Percentiles rank a stretch among this genome's conserved stretches.
Conservation (phyloP, 129 eudicot species). For the Chrysanthemum lavandulifolium region DNA sequence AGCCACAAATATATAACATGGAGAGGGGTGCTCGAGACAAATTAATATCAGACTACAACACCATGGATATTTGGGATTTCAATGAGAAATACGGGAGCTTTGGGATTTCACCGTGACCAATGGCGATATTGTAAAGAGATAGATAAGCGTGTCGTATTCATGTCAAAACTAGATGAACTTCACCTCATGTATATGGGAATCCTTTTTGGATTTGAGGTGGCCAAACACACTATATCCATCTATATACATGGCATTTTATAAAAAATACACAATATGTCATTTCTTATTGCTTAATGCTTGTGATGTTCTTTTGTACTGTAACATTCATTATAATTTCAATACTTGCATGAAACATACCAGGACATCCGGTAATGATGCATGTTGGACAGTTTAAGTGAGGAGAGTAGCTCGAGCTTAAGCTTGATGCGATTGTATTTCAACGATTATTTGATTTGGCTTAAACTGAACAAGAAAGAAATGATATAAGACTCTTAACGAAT, state of each 20-base stretch:
- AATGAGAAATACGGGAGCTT: constrained; percentile 95
- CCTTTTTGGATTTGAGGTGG: constrained; percentile 8
- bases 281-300: too few relatives aligned
- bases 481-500: too few relatives aligned
- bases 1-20: constrained; percentile 91
- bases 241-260: neutral
- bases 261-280: neutral
- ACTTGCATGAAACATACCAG: too few relatives aligned
- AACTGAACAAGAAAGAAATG: too few relatives aligned
- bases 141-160: neutral
- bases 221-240: constrained; percentile 6
- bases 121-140: constrained; percentile 70
- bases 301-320: too few relatives aligned
- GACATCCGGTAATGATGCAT: too few relatives aligned
- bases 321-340: too few relatives aligned
- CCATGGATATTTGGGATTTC: constrained; percentile 93
- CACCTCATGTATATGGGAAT: constrained; percentile 25
- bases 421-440: too few relatives aligned
- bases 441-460: too few relatives aligned
- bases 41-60: constrained; percentile 83
- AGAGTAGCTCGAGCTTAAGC: too few relatives aligned
- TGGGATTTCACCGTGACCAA: constrained; percentile 90
- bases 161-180: neutral
- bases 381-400: too few relatives aligned
- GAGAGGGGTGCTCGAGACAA: constrained; percentile 89